phyloP scores from a whole-genome alignment of 306 rosid genomes.

The Inga leiocalycina region DNA sequence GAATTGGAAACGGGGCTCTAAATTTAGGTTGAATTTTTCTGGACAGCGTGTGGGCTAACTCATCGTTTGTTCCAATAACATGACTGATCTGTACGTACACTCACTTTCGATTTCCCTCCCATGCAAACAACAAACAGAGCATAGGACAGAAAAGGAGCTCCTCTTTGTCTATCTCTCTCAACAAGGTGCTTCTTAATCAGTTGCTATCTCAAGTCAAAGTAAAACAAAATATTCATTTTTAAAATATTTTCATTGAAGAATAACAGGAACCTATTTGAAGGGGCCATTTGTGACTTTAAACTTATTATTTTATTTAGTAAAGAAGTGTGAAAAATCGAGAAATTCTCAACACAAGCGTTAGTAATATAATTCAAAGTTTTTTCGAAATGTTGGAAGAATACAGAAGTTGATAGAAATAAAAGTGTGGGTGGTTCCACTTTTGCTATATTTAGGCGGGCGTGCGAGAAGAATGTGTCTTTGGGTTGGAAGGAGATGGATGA shows the following conservation, averaged over 20 bases:
- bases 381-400: neutral
- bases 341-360: neutral
- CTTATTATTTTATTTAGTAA: too few relatives aligned
- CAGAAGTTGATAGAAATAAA: neutral
- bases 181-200: neutral
- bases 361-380: neutral
- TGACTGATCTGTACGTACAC: neutral
- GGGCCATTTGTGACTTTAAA: too few relatives aligned
- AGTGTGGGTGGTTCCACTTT: neutral
- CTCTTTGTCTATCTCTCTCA: neutral
- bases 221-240: neutral
- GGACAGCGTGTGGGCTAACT: neutral
- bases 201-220: neutral
- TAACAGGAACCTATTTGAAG: neutral
- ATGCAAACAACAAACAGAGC: neutral
- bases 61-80: neutral
- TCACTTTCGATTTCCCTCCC: neutral
- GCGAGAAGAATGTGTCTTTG: neutral
- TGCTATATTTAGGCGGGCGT: neutral
- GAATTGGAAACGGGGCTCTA: neutral
- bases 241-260: neutral
- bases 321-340: too few relatives aligned
- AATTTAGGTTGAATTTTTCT: constrained; percentile 15
- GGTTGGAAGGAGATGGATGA: too few relatives aligned
- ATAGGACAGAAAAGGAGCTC: neutral